These are phyloP conservation scores for Gossypium stocksii DNA, from an alignment of 345 rosid species.

Conservation along the genomic window DNA sequence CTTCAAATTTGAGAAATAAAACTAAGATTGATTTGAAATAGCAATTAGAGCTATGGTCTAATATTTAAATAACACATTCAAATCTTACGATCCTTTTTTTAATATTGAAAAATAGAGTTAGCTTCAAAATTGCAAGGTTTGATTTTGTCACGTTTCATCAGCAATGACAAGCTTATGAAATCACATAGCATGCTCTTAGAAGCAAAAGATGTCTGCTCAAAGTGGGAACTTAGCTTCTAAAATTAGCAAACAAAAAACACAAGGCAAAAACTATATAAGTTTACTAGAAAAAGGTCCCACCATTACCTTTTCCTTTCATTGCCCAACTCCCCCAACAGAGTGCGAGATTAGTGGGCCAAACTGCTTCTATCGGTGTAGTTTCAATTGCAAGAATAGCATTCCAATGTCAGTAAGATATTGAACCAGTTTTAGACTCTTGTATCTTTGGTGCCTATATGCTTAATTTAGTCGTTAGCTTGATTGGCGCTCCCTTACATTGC, in stretches of 20 bases:
- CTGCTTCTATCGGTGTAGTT: background rate
- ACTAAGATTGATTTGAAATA: too few relatives aligned
- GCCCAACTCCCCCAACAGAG: background rate
- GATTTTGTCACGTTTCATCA: background rate
- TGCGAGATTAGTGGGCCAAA: background rate
- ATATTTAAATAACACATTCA: too few relatives aligned
- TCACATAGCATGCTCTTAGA: constrained; percentile 2
- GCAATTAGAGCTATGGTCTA: too few relatives aligned
- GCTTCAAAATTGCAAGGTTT: background rate
- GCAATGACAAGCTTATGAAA: background rate
- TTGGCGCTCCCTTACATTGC: too few relatives aligned
- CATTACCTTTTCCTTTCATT: background rate
- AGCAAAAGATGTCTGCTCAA: constrained; percentile 12
- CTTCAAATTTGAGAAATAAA: too few relatives aligned
- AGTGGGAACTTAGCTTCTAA: constrained; percentile 26
- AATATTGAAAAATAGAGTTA: too few relatives aligned
- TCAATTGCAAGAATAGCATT: background rate
- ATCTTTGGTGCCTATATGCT: too few relatives aligned
- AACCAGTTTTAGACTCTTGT: too few relatives aligned
- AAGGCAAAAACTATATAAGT: background rate
- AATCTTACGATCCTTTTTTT: too few relatives aligned
- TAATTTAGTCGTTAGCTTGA: too few relatives aligned
- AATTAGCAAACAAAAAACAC: background rate
- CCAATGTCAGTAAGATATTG: too few relatives aligned
- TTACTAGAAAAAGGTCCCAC: background rate